Conservation (phyloP, 2,329 filamentous ascomycete species). For the Tolypocladium ophioglossoides region DNA sequence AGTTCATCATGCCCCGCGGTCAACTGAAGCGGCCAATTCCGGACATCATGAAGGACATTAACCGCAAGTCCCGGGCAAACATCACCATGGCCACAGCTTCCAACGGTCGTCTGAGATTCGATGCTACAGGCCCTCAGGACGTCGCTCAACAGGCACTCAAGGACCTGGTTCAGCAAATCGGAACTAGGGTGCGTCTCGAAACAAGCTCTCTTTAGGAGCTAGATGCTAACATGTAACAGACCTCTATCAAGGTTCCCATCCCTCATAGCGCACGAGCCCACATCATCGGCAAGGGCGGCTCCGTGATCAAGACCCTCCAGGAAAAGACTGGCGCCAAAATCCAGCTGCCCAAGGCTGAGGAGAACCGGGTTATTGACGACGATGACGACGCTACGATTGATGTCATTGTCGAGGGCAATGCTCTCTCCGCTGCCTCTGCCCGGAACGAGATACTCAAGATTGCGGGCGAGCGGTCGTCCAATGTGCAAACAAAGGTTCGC, state of each 20-base stretch:
- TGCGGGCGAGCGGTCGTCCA: conserved; percentile 74
- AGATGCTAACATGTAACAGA: conserved; percentile 18
- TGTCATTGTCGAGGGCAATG: conserved; percentile 83
- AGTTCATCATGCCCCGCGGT: conserved; percentile 63
- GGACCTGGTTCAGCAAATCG: conserved; percentile 81
- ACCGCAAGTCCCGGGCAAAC: conserved; percentile 79
- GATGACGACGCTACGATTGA: conserved; percentile 77
- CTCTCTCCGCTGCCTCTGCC: conserved; percentile 75
- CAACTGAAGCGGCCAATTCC: conserved; percentile 77
- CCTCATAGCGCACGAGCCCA: conserved; percentile 75
- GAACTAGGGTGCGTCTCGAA: conserved; percentile 57
- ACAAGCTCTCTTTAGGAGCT: background rate
- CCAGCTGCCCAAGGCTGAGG: conserved; percentile 75
- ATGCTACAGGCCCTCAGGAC: conserved; percentile 74
- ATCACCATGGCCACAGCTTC: conserved; percentile 68
- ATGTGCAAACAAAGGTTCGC: conserved; percentile 70
- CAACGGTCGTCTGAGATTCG: conserved; percentile 66
- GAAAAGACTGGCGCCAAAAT: conserved; percentile 84
- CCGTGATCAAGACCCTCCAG: conserved; percentile 82
- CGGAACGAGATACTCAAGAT: conserved; percentile 78
- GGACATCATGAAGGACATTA: conserved; percentile 85
- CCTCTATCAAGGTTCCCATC: conserved; percentile 63
- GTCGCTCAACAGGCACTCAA: conserved; percentile 80
- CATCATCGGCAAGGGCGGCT: conserved; percentile 87
- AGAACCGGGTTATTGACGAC: conserved; percentile 39